Conservation (phyloP, 495 filamentous ascomycete genomes). For the Talaromyces nanjingensis region DNA sequence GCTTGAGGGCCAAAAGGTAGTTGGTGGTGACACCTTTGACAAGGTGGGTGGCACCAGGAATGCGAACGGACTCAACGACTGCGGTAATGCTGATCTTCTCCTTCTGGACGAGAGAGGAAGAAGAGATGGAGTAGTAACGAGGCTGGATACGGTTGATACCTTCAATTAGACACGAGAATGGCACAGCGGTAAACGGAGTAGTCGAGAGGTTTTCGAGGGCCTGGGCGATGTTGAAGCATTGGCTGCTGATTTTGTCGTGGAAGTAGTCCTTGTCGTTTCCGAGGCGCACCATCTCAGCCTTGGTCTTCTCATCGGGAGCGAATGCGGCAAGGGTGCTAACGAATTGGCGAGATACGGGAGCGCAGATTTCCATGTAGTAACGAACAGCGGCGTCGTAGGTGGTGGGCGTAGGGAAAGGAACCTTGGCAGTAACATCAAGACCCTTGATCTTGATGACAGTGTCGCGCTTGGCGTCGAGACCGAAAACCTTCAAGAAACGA, state of each 20-base stretch:
- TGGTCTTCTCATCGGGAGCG: slow-evolving; percentile 74
- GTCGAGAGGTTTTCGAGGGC: slow-evolving; percentile 69
- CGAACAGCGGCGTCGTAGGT: slow-evolving; percentile 91
- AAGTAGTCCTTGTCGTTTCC: slow-evolving; percentile 96
- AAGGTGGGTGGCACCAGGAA: slow-evolving; percentile 71
- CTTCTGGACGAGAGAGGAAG: slow-evolving; percentile 89
- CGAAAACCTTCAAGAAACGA: slow-evolving; percentile 75
- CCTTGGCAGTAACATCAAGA: slow-evolving; percentile 91
- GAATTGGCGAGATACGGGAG: slow-evolving; percentile 94
- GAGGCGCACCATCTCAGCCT: slow-evolving; percentile 79
- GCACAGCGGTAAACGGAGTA: slow-evolving; percentile 71
- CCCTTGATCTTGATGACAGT: slow-evolving; percentile 85
- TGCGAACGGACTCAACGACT: slow-evolving; percentile 75
- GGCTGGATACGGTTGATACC: slow-evolving; percentile 91
- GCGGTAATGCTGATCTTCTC: slow-evolving; percentile 92
- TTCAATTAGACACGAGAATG: slow-evolving; percentile 94
- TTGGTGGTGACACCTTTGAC: slow-evolving; percentile 96
- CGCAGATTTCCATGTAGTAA: slow-evolving; percentile 96
- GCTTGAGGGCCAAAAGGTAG: slow-evolving; percentile 91
- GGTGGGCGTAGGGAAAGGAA: slow-evolving; percentile 94
- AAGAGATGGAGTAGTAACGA: slow-evolving; percentile 99
- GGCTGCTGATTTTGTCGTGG: slow-evolving; percentile 73
- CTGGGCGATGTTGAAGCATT: slow-evolving; percentile 86
- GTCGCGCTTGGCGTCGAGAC: slow-evolving; percentile 67
- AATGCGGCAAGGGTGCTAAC: slow-evolving; percentile 81